Conservation (phyloP, 2,329 filamentous ascomycete species). For the Ophiostoma angusticollis region DNA sequence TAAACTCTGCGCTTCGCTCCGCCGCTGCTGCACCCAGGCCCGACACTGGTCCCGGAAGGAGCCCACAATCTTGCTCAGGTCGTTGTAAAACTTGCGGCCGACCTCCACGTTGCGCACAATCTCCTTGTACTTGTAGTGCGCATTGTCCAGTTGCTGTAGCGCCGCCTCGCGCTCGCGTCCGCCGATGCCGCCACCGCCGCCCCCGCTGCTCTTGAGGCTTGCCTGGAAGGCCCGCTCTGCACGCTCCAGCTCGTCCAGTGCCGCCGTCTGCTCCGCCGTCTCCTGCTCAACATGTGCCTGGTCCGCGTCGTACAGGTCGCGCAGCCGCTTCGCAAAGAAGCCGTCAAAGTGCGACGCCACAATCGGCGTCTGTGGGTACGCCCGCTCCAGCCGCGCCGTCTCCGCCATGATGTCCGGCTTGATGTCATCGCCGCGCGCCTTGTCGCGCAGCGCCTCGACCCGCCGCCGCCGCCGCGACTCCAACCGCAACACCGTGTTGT, state of each 20-base stretch:
- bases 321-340: conserved; percentile 73
- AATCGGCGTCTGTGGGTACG: conserved; percentile 72
- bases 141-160: conserved; percentile 76
- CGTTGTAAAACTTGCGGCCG: conserved; percentile 93
- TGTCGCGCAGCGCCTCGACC: conserved; percentile 65
- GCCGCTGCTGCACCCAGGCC: conserved; percentile 66
- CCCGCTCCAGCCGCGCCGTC: conserved; percentile 71
- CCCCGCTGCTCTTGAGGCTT: conserved; percentile 48
- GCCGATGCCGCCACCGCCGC: conserved; percentile 41
- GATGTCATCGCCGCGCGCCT: conserved; percentile 77
- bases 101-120: conserved; percentile 84
- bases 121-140: conserved; percentile 93
- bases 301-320: conserved; percentile 65
- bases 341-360: conserved; percentile 83
- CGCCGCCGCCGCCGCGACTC: conserved; percentile 71
- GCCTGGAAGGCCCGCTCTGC: conserved; percentile 68
- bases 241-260: conserved; percentile 56
- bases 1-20: conserved; percentile 65
- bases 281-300: conserved; percentile 59
- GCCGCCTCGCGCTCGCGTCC: conserved; percentile 64
- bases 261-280: conserved; percentile 59
- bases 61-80: conserved; percentile 75
- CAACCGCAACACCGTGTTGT: conserved; percentile 75
- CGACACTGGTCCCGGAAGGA: conserved; percentile 66
- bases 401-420: conserved; percentile 72